A percentile compares a stretch with the other conserved stretches of the same genome.
phyloP scores from a whole-genome alignment of 371 early-diverging fungal species.

The Apophysomyces trapeziformis region DNA sequence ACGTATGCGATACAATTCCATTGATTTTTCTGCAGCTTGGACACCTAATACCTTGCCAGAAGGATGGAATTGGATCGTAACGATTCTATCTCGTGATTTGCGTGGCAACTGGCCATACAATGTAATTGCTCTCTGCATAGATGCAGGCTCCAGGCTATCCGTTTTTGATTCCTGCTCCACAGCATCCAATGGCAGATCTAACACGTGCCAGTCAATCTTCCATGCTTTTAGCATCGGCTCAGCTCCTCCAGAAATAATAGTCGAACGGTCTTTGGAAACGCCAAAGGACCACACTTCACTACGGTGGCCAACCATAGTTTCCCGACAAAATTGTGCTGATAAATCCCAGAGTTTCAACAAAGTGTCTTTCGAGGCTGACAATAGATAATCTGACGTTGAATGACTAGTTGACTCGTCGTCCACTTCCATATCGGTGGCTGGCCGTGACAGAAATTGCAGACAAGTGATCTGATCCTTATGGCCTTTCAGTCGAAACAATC shows the following conservation, averaged over 20 bases:
- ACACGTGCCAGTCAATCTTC: slow-evolving; percentile 71
- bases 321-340: slow-evolving; percentile 89
- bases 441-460: slow-evolving; percentile 52
- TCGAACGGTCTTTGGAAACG: slow-evolving; percentile 58
- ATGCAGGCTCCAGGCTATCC: slow-evolving; percentile 35
- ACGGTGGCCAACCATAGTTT: slow-evolving; percentile 92
- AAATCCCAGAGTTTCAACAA: slow-evolving; percentile 96
- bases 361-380: slow-evolving; percentile 93
- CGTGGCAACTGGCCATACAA: slow-evolving; percentile 79
- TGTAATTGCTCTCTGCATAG: slow-evolving; percentile 61
- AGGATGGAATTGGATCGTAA: slow-evolving; percentile 76
- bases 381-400: slow-evolving; percentile 66
- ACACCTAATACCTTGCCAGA: slow-evolving; percentile 77
- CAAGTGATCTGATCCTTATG: slow-evolving; percentile 94
- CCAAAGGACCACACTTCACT: slow-evolving; percentile 92
- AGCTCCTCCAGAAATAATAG: slow-evolving; percentile 85
- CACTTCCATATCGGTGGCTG: slow-evolving; percentile 19
- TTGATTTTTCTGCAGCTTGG: slow-evolving; percentile 77
- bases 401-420: slow-evolving; percentile 42
- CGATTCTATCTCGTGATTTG: slow-evolving; percentile 81
- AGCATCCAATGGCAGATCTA: slow-evolving; percentile 49
- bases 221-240: slow-evolving; percentile 89
- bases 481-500: slow-evolving; percentile 88
- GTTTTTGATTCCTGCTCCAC: slow-evolving; percentile 39
- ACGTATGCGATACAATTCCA: slow-evolving; percentile 84